Percentiles rank a stretch among this genome's conserved stretches.
Conservation (phyloP, 164 flowering plant species). For the Cinnamomum chago region DNA sequence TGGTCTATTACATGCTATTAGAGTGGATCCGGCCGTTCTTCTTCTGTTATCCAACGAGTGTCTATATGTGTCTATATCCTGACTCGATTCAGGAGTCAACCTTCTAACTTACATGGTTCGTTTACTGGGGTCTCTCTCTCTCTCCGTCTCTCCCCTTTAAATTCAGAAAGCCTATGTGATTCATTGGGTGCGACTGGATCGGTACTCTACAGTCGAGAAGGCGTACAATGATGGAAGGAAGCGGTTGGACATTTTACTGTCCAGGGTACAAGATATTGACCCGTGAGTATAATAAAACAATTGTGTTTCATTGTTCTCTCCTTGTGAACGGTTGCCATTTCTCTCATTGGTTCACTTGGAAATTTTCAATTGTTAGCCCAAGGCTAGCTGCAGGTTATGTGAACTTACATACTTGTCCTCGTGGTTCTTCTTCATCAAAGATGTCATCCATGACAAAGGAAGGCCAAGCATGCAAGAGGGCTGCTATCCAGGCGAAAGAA, state of each 20-base stretch:
- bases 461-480: conserved; percentile 46
- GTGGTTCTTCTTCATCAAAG: conserved; percentile 52
- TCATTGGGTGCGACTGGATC: conserved; percentile 86
- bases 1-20: accelerated
- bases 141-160: no score
- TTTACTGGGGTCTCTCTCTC: background rate
- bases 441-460: conserved; percentile 71
- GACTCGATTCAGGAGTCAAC: no score
- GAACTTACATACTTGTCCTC: conserved; percentile 46
- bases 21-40: no score
- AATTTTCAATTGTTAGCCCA: conserved; percentile 47
- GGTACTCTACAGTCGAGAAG: conserved; percentile 53
- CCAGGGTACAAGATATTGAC: conserved; percentile 64
- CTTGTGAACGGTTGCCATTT: background rate
- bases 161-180: conserved; percentile 82
- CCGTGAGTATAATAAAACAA: conserved; percentile 45
- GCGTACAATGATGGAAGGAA: conserved; percentile 72
- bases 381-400: conserved; percentile 67
- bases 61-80: no score
- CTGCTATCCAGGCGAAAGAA: conserved; percentile 78
- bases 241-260: conserved; percentile 48
- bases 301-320: background rate
- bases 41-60: no score
- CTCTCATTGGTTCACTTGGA: background rate
- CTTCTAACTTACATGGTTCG: background rate